Conservation (phyloP, 257 asterid genomes). For the Voacanga thouarsii region DNA sequence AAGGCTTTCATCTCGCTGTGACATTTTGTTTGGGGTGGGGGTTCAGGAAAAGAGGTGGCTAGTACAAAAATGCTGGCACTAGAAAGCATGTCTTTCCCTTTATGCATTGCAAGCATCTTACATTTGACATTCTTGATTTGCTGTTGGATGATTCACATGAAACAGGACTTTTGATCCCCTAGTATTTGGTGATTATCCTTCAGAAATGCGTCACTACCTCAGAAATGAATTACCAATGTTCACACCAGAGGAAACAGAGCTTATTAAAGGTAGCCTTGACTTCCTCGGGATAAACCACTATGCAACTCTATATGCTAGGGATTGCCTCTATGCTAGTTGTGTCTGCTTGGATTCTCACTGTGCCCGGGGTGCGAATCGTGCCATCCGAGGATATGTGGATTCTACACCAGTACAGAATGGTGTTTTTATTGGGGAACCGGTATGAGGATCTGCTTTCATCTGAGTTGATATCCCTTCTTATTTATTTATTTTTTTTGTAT, state of each 20-base stretch:
- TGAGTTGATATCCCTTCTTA: neutral
- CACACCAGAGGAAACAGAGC: constrained; percentile 45
- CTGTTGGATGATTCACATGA: neutral
- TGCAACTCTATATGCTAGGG: constrained; percentile 57
- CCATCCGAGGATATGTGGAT: constrained; percentile 52
- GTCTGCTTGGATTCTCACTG: constrained; percentile 42
- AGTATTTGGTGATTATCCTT: constrained; percentile 72
- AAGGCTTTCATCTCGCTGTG: no score
- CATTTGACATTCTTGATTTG: neutral
- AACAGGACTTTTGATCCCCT: constrained; percentile 68
- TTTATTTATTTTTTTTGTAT: no score
- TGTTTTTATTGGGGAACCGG: constrained; percentile 68
- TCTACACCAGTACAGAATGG: constrained; percentile 48
- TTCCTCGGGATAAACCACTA: constrained; percentile 82
- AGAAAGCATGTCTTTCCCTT: neutral
- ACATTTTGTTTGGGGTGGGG: no score
- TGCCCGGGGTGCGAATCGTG: constrained; percentile 44
- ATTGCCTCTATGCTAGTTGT: constrained; percentile 54
- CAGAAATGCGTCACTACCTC: constrained; percentile 54
- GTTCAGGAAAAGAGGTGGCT: no score
- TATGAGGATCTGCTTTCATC: constrained; percentile 21
- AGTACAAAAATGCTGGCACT: no score
- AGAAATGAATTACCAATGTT: constrained; percentile 51
- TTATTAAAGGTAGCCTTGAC: constrained; percentile 60
- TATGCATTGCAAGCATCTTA: neutral